These are phyloP conservation scores for Inga oerstediana DNA, from an alignment of 306 rosid species.

Conservation along the genomic window DNA sequence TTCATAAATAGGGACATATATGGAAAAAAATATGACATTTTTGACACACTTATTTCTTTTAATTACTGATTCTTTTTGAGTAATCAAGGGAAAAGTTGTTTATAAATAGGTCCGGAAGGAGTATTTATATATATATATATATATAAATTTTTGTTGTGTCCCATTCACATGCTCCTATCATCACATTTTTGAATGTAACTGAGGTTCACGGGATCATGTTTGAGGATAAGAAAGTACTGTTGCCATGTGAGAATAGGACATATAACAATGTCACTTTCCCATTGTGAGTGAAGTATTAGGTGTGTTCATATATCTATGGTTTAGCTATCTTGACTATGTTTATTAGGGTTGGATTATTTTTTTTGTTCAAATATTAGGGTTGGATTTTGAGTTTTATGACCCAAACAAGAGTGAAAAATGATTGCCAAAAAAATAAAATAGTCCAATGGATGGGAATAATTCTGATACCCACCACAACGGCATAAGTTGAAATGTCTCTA, in stretches of 20 bases:
- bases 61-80: too few species aligned
- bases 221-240: constrained; percentile 25
- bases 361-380: too few species aligned
- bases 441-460: neutral
- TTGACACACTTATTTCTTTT: too few species aligned
- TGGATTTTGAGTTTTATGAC: constrained; percentile 18
- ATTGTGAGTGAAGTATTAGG: neutral
- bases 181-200: constrained; percentile 38
- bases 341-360: constrained; percentile 16
- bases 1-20: too few species aligned
- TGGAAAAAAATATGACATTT: too few species aligned
- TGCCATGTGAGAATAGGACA: constrained; percentile 36
- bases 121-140: too few species aligned
- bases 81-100: too few species aligned
- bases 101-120: too few species aligned
- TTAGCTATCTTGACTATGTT: neutral
- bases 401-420: neutral
- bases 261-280: neutral
- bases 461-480: too few species aligned
- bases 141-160: constrained; percentile 25
- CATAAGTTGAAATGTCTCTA: too few species aligned
- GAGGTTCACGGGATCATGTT: constrained; percentile 40
- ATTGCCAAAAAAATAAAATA: neutral
- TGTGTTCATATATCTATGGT: neutral
- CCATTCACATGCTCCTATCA: constrained; percentile 30